Evolutionary conservation across 805 yeast species (phyloP).

Genomic region (Kuraishia capsulata): DNA sequence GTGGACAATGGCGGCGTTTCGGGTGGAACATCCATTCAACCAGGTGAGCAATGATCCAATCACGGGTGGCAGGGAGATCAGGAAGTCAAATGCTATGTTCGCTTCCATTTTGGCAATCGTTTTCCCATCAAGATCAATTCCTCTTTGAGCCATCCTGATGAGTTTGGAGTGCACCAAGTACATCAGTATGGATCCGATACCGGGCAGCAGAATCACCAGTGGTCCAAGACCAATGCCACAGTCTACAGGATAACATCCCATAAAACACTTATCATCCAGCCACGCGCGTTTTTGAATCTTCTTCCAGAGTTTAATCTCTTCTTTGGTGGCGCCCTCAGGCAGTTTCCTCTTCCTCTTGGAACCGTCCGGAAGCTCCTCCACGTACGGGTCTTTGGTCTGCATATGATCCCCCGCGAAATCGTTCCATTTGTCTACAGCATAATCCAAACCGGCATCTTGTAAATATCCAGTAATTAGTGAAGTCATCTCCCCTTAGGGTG

Average conservation of each 20-base stretch:
- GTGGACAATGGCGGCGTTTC: constrained; percentile 80
- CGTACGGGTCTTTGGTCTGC: constrained; percentile 59
- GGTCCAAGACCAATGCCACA: constrained; percentile 79
- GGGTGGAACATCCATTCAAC: constrained; percentile 78
- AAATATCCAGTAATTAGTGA: not conserved
- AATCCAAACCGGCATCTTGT: constrained; percentile 45
- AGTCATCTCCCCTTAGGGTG: not conserved
- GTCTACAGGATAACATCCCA: constrained; percentile 70
- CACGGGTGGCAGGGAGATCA: constrained; percentile 71
- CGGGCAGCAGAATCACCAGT: constrained; percentile 61
- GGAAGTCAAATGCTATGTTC: constrained; percentile 64
- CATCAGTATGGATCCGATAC: constrained; percentile 78
- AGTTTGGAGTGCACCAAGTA: constrained; percentile 69
- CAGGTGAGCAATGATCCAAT: constrained; percentile 73
- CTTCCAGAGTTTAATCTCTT: constrained; percentile 66
- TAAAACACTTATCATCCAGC: constrained; percentile 75
- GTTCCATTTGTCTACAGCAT: constrained; percentile 49
- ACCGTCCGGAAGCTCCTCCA: constrained; percentile 41
- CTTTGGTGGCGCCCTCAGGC: constrained; percentile 46
- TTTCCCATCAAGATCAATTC: constrained; percentile 46
- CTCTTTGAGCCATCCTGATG: constrained; percentile 48
- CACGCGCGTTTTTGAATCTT: constrained; percentile 71
- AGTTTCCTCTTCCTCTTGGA: constrained; percentile 47
- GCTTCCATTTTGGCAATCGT: constrained; percentile 64
- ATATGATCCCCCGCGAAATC: constrained; percentile 59